Base-by-base conservation (phyloP, 768 basidiomycete genomes). In the Lactarius tabidus region DNA sequence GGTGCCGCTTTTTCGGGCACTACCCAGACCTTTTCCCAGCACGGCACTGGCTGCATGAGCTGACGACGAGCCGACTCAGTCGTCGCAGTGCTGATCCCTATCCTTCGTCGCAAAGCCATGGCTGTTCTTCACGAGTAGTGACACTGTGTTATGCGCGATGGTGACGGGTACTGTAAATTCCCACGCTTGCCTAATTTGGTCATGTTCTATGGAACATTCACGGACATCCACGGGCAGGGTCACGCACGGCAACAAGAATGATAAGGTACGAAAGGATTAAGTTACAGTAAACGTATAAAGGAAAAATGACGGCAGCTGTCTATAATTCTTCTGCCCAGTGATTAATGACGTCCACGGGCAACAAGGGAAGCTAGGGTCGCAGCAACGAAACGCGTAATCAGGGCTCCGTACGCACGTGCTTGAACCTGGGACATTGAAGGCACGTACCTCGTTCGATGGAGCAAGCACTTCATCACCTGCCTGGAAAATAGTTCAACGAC, bases 31-130 rank as follows among this genome's bases (percentile, higher is more conserved):
- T 88, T 90, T 76, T 93, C 90, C 91, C 91, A 94, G 68, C 87
- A 90, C 31, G 81, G 84, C n/a, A 93, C 91, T 8, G 91, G 91
- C 71, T 90, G 89, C 88, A 93, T 91, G n/a, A 92, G 79, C 75
- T 91, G 88, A 65, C 90, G 83, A 43, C 90, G 82, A 38, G 90
- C 90, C 55, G 89, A 89, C 74, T 93, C 90, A 3, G 89, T 88
- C 57, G 87, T 88, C 56, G 89, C 87, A 28, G 81, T 80, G 71
- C 86, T 89, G 67, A 92, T 85, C 7, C 90, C 90, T 58, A 91
- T 88, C 74, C 89, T 85, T 70, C 90, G 81, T 75, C 85, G 82
- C 35, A 87, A 88, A 54, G 90, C 79, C 90, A 92, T 90, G 28
- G 61, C 70, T 39, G 23, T 39, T 26, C 28, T n/a, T 51, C 48